Evolutionary conservation across 257 asterid genomes (phyloP).

Genomic region (Nicotiana obtusifolia): DNA sequence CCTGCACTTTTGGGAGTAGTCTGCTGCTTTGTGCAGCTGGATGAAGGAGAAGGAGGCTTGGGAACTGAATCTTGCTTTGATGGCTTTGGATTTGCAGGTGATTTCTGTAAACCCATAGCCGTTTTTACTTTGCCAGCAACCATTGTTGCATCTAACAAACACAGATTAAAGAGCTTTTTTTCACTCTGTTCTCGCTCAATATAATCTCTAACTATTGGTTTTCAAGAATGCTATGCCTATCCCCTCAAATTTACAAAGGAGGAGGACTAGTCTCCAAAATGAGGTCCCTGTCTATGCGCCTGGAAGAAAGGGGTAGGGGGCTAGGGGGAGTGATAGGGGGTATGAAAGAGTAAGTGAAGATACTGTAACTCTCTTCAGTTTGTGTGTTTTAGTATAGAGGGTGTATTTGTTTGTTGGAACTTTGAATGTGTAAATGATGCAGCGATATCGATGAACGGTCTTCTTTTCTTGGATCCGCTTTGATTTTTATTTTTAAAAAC

Average conservation of each 20-base stretch:
- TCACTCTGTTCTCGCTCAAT: not conserved
- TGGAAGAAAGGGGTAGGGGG: not conserved
- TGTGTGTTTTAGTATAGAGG: constrained; percentile 5
- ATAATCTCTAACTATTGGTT: not conserved
- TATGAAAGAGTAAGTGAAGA: not conserved
- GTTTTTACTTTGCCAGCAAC: constrained; percentile 79
- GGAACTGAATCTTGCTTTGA: constrained; percentile 38
- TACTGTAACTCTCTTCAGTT: not conserved
- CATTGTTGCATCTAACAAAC: constrained; percentile 31
- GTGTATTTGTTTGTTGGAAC: constrained; percentile 9
- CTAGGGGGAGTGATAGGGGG: not conserved
- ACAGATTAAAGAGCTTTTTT: too few relatives aligned
- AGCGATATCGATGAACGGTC: constrained; percentile 70
- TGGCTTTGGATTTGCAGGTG: constrained; percentile 45
- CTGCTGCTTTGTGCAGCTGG: constrained; percentile 35
- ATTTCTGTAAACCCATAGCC: constrained; percentile 68
- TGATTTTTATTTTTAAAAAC: not conserved
- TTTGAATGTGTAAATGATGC: constrained; percentile 16
- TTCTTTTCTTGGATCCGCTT: constrained; percentile 41
- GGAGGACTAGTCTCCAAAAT: not conserved
- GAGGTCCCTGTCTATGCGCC: constrained; percentile 6
- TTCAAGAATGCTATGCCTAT: not conserved
- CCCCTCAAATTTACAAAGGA: not conserved
- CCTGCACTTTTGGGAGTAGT: constrained; percentile 32
- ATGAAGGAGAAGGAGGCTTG: constrained; percentile 32